Percentiles rank a stretch among this genome's conserved stretches.
phyloP scores from a whole-genome alignment of 176 grass and related monocot genomes.

The Areca catechu region DNA sequence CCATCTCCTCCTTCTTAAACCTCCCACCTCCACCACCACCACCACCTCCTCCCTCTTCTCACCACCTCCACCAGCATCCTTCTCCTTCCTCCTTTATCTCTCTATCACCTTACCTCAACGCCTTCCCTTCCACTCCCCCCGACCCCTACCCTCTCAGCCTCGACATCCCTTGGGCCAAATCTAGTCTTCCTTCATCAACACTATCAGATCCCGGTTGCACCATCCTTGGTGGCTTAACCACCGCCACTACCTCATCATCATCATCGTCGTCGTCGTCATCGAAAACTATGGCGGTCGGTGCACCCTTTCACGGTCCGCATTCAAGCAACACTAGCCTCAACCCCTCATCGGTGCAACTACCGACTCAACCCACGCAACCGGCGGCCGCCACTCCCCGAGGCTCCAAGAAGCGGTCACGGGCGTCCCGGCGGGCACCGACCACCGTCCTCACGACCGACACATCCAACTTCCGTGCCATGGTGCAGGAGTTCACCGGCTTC shows the following conservation, averaged over 20 bases:
- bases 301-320: not conserved
- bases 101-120: conserved; percentile 22
- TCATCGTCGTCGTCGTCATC: too few relatives aligned
- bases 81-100: conserved; percentile 13
- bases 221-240: not conserved
- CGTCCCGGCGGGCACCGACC: conserved; percentile 72
- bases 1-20: conserved; percentile 33
- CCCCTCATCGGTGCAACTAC: conserved; percentile 1
- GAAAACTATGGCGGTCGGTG: not conserved
- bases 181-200: conserved; percentile 2
- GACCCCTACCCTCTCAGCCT: conserved; percentile 1
- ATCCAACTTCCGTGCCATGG: conserved; percentile 87
- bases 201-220: conserved; percentile 7
- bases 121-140: conserved; percentile 18
- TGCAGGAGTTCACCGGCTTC: conserved; percentile 97
- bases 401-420: conserved; percentile 71
- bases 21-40: conserved; percentile 28
- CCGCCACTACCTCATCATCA: not conserved
- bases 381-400: conserved; percentile 12
- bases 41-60: not conserved
- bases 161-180: conserved; percentile 11
- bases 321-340: conserved; percentile 10
- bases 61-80: conserved; percentile 4
- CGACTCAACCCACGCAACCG: not conserved
- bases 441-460: conserved; percentile 88